These are phyloP conservation scores for Leptographium wingfieldii DNA, from an alignment of 2,329 filamentous ascomycete species.

Conservation along the genomic window DNA sequence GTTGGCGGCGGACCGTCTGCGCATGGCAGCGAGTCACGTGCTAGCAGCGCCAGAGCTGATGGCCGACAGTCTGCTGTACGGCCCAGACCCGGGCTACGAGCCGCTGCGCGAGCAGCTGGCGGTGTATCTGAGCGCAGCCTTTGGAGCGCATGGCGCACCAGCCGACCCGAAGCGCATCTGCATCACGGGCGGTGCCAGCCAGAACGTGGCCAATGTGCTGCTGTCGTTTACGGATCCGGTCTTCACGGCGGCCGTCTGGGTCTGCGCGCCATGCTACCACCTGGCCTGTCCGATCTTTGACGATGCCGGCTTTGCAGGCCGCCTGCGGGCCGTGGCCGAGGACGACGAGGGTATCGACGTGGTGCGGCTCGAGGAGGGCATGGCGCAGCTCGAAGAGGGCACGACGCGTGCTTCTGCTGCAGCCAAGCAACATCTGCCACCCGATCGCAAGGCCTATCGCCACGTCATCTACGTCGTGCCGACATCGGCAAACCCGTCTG, in stretches of 20 bases:
- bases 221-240: conserved; percentile 69
- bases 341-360: conserved; percentile 68
- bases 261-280: conserved; percentile 73
- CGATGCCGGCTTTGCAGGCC: conserved; percentile 60
- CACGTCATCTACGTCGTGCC: conserved; percentile 84
- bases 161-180: conserved; percentile 50
- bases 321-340: conserved; percentile 59
- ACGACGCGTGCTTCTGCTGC: conserved; percentile 1
- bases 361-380: conserved; percentile 36
- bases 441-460: conserved; percentile 63
- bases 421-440: conserved; percentile 20
- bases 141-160: conserved; percentile 20
- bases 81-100: conserved; percentile 60
- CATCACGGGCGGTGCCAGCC: conserved; percentile 75
- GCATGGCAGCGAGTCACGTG: conserved; percentile 44
- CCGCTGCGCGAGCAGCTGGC: conserved; percentile 59
- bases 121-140: conserved; percentile 55
- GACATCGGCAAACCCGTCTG: conserved; percentile 80
- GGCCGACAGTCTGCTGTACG: conserved; percentile 61
- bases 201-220: conserved; percentile 66
- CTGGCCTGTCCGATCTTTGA: conserved; percentile 77
- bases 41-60: conserved; percentile 44
- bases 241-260: conserved; percentile 65
- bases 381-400: conserved; percentile 30
- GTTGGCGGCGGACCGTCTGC: conserved; percentile 52